A percentile compares a stretch with the other conserved stretches of the same genome.
Evolutionary conservation across 371 early-diverging fungal species (phyloP).

Genomic region (Nematocida parisii): DNA sequence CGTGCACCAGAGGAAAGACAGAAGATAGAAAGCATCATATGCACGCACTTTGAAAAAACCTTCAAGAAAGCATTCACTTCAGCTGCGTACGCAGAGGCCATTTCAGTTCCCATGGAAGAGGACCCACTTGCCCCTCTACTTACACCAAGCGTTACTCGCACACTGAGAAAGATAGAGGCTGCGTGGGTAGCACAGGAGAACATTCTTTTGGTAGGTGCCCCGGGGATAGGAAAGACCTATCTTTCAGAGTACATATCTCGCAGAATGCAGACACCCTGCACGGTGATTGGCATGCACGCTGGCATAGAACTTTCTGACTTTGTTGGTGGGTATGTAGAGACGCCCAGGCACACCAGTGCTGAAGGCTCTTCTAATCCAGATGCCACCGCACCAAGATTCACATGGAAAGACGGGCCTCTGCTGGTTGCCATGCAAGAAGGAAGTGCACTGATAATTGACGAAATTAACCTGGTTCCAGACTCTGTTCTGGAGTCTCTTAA

Average conservation of each 20-base stretch:
- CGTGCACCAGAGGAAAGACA: slow-evolving; percentile 21
- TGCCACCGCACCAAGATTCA: slow-evolving; percentile 71
- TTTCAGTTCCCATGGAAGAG: slow-evolving; percentile 22
- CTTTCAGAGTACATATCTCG: slow-evolving; percentile 84
- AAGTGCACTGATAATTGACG: slow-evolving; percentile 90
- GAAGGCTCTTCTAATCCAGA: slow-evolving; percentile 74
- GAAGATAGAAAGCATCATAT: slow-evolving; percentile 15
- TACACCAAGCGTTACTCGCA: slow-evolving; percentile 71
- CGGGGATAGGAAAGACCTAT: slow-evolving; percentile 98
- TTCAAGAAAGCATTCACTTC: slow-evolving; percentile 15
- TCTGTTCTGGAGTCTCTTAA: slow-evolving; percentile 97
- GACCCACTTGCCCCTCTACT: slow-evolving; percentile 36
- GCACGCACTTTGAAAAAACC: slow-evolving; percentile 10
- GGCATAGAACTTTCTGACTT: slow-evolving; percentile 92
- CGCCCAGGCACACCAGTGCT: slow-evolving; percentile 68
- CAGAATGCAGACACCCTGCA: slow-evolving; percentile 73
- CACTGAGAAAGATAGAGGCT: slow-evolving; percentile 79
- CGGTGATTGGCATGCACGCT: slow-evolving; percentile 91
- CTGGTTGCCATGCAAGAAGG: slow-evolving; percentile 86
- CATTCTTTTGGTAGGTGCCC: slow-evolving; percentile 91
- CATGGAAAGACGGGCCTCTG: slow-evolving; percentile 76
- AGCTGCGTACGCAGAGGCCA: slow-evolving; percentile 25
- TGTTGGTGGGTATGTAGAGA: slow-evolving; percentile 74
- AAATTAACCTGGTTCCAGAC: slow-evolving; percentile 97
- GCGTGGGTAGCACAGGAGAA: slow-evolving; percentile 83